Conservation (phyloP, 164 flowering plant species). For the Tetrastigma voinierianum region DNA sequence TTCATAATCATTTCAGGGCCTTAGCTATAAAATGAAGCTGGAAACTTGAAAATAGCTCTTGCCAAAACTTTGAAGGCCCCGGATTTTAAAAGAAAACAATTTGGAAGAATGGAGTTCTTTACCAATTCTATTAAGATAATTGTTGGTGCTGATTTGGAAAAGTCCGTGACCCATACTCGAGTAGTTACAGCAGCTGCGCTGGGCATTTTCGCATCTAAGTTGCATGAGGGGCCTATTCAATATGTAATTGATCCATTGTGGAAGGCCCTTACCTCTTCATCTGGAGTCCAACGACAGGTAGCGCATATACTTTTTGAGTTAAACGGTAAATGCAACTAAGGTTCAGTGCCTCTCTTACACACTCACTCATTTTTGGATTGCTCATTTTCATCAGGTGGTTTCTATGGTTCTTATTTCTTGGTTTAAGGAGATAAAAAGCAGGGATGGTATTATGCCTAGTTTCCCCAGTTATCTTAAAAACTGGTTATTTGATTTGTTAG, state of each 20-base stretch:
- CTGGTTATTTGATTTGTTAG: conserved; percentile 75
- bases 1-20: conserved; percentile 86
- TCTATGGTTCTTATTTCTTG: conserved; percentile 88
- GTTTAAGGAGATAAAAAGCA: conserved; percentile 74
- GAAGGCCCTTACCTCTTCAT: conserved; percentile 69
- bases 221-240: conserved; percentile 51
- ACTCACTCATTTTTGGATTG: conserved; percentile 1
- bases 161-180: conserved; percentile 85
- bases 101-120: conserved; percentile 53
- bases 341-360: not conserved
- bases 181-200: conserved; percentile 81
- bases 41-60: conserved; percentile 55
- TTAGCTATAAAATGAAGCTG: conserved; percentile 98
- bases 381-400: conserved; percentile 58
- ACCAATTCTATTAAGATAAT: conserved; percentile 51
- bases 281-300: conserved; percentile 98
- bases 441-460: conserved; percentile 24
- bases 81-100: conserved; percentile 34
- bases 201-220: conserved; percentile 79
- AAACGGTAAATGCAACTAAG: not conserved
- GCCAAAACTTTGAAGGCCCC: conserved; percentile 25
- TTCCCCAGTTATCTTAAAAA: conserved; percentile 41
- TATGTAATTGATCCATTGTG: conserved; percentile 67
- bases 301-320: not conserved
- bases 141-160: conserved; percentile 90